Evolutionary conservation across 371 early-diverging fungal genomes (phyloP).

Genomic region (Mucor lusitanicus): DNA sequence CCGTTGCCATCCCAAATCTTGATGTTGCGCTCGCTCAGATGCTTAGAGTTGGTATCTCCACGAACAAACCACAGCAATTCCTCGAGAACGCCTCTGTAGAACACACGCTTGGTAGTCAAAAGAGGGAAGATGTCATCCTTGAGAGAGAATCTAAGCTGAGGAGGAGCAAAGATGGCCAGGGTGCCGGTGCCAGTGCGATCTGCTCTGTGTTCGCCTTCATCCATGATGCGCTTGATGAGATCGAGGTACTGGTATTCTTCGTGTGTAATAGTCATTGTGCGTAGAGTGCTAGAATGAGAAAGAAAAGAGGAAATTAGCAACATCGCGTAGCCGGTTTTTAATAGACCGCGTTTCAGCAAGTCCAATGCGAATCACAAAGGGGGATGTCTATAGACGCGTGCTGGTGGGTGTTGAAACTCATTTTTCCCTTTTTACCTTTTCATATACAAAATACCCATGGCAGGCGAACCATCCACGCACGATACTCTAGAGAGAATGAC

Average conservation of each 20-base stretch:
- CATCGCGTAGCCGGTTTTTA: background rate
- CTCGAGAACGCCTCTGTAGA: slow-evolving; percentile 91
- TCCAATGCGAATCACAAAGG: background rate
- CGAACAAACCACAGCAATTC: slow-evolving; percentile 98
- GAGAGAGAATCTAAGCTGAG: slow-evolving; percentile 89
- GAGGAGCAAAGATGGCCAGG: slow-evolving; percentile 91
- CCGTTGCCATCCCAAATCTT: slow-evolving; percentile 99
- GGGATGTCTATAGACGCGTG: background rate
- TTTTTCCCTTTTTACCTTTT: background rate
- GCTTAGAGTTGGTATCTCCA: slow-evolving; percentile 89
- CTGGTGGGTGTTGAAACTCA: background rate
- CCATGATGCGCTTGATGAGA: slow-evolving; percentile 81
- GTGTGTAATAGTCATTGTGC: slow-evolving; percentile 25
- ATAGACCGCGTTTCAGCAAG: background rate
- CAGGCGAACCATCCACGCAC: background rate
- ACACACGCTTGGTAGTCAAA: slow-evolving; percentile 97
- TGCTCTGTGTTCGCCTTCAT: slow-evolving; percentile 74
- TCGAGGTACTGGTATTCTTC: slow-evolving; percentile 94
- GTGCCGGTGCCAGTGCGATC: slow-evolving; percentile 99
- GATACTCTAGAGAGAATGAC: background rate
- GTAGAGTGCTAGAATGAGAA: background rate
- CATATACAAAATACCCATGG: background rate
- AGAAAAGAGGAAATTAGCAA: slow-evolving; percentile 3
- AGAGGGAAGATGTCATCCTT: slow-evolving; percentile 84
- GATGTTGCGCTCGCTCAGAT: slow-evolving; percentile 82